Evolutionary conservation across 352 stramenopile species (phyloP).

Genomic region (Globisporangium cystogenes): DNA sequence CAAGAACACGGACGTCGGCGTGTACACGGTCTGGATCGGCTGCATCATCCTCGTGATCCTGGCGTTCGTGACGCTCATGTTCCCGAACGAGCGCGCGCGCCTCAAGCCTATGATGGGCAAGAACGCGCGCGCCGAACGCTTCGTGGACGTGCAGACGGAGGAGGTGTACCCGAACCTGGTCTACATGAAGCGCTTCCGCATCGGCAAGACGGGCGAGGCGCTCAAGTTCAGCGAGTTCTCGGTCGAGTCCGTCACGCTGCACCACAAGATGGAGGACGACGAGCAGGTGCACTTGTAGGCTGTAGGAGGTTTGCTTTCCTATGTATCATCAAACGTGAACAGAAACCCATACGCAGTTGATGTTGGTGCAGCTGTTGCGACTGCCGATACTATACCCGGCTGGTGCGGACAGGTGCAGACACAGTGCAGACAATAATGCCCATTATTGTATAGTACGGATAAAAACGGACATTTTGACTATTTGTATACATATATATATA

Average conservation of each 20-base stretch:
- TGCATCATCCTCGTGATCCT: constrained; percentile 22
- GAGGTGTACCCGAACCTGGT: constrained; percentile 70
- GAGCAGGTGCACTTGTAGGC: constrained; percentile 58
- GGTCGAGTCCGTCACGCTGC: constrained; percentile 51
- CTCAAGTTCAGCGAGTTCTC: constrained; percentile 71
- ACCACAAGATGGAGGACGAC: constrained; percentile 65
- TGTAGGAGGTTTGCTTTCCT: not conserved
- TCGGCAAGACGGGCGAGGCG: constrained; percentile 62
- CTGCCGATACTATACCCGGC: no score
- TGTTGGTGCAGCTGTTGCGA: no score
- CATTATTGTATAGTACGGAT: no score
- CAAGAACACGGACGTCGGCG: constrained; percentile 54
- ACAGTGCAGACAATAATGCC: no score
- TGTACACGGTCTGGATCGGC: constrained; percentile 27
- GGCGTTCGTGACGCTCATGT: constrained; percentile 36
- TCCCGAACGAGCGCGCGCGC: constrained; percentile 50
- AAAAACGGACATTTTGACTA: no score
- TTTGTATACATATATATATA: no score
- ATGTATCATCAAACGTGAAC: no score
- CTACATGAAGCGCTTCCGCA: constrained; percentile 74
- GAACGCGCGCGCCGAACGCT: constrained; percentile 55
- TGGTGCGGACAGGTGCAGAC: no score
- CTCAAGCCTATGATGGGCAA: constrained; percentile 37
- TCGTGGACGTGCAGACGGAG: constrained; percentile 63
- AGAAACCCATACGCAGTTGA: no score